Percentiles rank a stretch among this genome's conserved stretches.
phyloP scores from a whole-genome alignment of 2,329 filamentous ascomycete genomes.

The Paracorniculantispora psalliotae region DNA sequence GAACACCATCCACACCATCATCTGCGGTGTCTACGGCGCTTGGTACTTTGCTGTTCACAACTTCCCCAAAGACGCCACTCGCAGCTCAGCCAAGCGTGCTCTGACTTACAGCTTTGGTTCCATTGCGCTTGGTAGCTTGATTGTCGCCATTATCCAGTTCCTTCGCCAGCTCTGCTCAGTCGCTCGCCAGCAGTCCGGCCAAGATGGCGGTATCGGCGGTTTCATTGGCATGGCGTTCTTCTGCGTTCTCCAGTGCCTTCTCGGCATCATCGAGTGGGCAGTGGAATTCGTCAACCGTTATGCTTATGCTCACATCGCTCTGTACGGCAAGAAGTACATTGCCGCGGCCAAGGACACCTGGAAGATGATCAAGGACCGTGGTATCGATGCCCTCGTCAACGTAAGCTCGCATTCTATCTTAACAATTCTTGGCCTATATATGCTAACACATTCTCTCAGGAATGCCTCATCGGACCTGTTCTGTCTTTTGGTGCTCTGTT shows the following conservation, averaged over 20 bases:
- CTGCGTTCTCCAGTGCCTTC: constrained; percentile 71
- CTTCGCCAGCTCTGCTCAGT: constrained; percentile 76
- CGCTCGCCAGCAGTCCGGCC: constrained; percentile 56
- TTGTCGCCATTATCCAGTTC: constrained; percentile 84
- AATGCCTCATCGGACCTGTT: constrained; percentile 74
- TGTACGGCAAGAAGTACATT: constrained; percentile 88
- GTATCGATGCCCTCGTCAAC: constrained; percentile 84
- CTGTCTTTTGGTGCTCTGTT: constrained; percentile 75
- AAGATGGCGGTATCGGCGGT: constrained; percentile 71
- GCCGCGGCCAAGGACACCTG: constrained; percentile 84
- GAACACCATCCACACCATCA: constrained; percentile 83
- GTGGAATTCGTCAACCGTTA: constrained; percentile 88
- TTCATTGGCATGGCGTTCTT: constrained; percentile 61
- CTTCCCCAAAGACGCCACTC: constrained; percentile 72
- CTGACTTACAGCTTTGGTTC: constrained; percentile 91
- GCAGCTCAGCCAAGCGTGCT: constrained; percentile 75
- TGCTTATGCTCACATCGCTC: constrained; percentile 85
- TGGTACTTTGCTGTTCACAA: constrained; percentile 80
- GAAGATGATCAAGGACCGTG: constrained; percentile 86
- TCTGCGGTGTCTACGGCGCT: constrained; percentile 82
- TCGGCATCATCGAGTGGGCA: constrained; percentile 76
- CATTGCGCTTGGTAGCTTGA: constrained; percentile 77
- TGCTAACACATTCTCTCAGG: constrained; percentile 32
- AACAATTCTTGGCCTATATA: background rate
- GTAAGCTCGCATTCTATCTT: constrained; percentile 24